phyloP scores from a whole-genome alignment of 192 early-diverging fungal genomes.

The Neocallimastix lanati region DNA sequence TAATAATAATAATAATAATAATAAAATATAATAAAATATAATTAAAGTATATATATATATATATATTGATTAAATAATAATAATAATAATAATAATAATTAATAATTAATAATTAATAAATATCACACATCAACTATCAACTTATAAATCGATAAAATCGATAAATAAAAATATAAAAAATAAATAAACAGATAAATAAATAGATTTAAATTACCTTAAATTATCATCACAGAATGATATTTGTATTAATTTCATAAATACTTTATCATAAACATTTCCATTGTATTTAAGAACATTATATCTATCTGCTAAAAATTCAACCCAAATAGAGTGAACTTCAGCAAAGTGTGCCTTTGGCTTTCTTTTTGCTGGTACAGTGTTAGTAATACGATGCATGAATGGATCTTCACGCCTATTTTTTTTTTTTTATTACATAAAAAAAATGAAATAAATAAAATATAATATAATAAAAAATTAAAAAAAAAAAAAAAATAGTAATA shows the following conservation, averaged over 20 bases:
- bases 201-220: not conserved
- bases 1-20: no score
- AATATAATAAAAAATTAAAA: conserved; percentile 13
- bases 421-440: not conserved
- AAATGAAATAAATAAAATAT: not conserved
- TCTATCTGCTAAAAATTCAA: conserved; percentile 66
- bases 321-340: conserved; percentile 59
- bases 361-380: conserved; percentile 68
- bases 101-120: no score
- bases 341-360: conserved; percentile 37
- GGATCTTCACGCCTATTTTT: conserved; percentile 48
- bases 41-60: no score
- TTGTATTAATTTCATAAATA: conserved; percentile 64
- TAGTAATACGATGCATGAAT: conserved; percentile 80
- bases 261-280: conserved; percentile 48
- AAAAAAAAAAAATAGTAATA: conserved; percentile 33
- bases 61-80: no score
- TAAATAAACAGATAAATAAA: no score
- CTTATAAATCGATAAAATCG: no score
- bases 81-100: no score
- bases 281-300: conserved; percentile 66
- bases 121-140: no score
- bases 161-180: no score
- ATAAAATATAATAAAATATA: no score
- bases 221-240: conserved; percentile 32